phyloP scores from a whole-genome alignment of 176 grass and related monocot species.

The Chloris gayana region DNA sequence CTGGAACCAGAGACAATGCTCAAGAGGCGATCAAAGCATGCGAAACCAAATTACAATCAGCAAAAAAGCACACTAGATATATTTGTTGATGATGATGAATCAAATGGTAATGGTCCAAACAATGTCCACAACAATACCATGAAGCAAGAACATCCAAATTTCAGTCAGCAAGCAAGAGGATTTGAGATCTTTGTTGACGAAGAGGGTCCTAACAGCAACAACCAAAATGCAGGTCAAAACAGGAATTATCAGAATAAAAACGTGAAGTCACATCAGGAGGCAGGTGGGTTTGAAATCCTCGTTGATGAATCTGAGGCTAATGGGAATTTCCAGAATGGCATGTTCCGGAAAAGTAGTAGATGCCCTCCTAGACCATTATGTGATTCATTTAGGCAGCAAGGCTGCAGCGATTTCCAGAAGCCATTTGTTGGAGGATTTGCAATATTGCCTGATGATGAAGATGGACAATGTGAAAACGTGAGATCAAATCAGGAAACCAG shows the following conservation, averaged over 20 bases:
- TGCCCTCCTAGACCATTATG: conserved; percentile 22
- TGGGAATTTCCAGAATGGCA: conserved; percentile 26
- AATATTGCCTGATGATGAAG: conserved; percentile 79
- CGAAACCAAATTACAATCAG: conserved; percentile 50
- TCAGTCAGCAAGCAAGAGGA: conserved; percentile 49
- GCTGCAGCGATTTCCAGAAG: conserved; percentile 34
- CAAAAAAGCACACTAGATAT: conserved; percentile 70
- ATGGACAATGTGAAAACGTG: conserved; percentile 36
- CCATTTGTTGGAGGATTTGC: conserved; percentile 70
- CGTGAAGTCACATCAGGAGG: conserved; percentile 37
- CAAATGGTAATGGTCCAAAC: conserved; percentile 29
- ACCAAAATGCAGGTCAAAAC: conserved; percentile 29
- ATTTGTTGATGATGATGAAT: conserved; percentile 78
- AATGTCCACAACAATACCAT: conserved; percentile 21
- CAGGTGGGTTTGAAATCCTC: conserved; percentile 61
- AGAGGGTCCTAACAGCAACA: conserved; percentile 38
- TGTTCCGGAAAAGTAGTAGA: conserved; percentile 27
- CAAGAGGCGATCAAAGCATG: conserved; percentile 58
- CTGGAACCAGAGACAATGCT: conserved; percentile 71
- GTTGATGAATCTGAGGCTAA: conserved; percentile 63
- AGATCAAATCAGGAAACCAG: conserved; percentile 41
- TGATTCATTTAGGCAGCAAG: conserved; percentile 39
- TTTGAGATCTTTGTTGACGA: conserved; percentile 87
- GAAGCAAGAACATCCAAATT: conserved; percentile 39
- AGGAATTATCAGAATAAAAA: conserved; percentile 43